Evolutionary conservation across 2,329 filamentous ascomycete species (phyloP).

Genomic region (Botrytis medusae): DNA sequence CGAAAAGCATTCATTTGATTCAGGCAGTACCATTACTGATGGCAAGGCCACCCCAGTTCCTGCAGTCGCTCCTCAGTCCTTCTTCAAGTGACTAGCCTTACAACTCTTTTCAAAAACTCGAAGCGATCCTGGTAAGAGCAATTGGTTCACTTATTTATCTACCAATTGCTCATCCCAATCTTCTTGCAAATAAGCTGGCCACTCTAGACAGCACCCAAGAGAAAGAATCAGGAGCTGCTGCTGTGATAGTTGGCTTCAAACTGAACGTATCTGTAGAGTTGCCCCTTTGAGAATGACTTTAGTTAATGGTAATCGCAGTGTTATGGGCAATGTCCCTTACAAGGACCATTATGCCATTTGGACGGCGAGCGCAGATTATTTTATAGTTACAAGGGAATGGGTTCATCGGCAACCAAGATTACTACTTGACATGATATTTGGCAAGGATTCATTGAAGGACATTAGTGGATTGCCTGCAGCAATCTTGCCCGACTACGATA

Average conservation of each 20-base stretch:
- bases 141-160: not conserved
- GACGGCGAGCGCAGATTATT: accelerated
- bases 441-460: not conserved
- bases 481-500: not conserved
- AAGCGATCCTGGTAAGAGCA: not conserved
- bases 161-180: not conserved
- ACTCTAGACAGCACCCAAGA: not conserved
- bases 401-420: not conserved
- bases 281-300: accelerated
- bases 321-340: accelerated
- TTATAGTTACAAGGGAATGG: accelerated
- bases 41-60: too few relatives aligned
- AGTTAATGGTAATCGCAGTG: not conserved
- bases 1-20: not conserved
- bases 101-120: accelerated
- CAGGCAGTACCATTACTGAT: not conserved
- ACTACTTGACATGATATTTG: not conserved
- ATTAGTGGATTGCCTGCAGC: not conserved
- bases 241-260: not conserved
- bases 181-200: not conserved
- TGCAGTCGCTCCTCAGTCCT: not conserved
- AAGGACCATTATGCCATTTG: not conserved
- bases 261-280: not conserved
- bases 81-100: not conserved
- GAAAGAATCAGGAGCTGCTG: not conserved